These are phyloP conservation scores for Calonectria pteridis DNA, from an alignment of 2,329 filamentous ascomycete species.

Conservation along the genomic window DNA sequence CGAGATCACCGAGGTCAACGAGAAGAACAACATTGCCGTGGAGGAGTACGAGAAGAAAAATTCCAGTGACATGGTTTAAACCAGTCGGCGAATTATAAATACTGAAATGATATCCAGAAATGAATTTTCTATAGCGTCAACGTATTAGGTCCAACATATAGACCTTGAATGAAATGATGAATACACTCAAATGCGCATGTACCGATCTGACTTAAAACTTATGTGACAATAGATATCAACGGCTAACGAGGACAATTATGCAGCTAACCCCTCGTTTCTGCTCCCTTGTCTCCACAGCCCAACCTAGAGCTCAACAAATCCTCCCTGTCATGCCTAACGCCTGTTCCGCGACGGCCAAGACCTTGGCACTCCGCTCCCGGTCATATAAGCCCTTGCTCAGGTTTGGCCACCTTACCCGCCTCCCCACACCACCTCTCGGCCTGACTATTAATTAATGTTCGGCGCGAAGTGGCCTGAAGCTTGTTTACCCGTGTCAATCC, in stretches of 20 bases:
- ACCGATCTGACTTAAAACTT: background rate
- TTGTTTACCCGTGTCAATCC: background rate
- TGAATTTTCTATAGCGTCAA: background rate
- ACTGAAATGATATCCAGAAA: background rate
- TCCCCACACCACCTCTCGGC: background rate
- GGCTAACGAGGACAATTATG: background rate
- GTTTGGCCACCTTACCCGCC: background rate
- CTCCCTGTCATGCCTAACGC: background rate
- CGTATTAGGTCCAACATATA: background rate
- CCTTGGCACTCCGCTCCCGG: background rate
- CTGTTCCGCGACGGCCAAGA: background rate
- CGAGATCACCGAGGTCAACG: slow-evolving; percentile 19
- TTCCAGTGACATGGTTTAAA: slow-evolving; percentile 28
- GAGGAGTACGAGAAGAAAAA: slow-evolving; percentile 39
- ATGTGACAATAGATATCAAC: background rate
- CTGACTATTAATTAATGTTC: background rate
- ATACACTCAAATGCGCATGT: background rate
- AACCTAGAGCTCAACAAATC: background rate
- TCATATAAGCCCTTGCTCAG: background rate
- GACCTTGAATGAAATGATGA: background rate
- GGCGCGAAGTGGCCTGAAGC: background rate
- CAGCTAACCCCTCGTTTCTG: background rate
- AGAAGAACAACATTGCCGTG: slow-evolving; percentile 29
- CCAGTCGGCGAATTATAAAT: background rate
- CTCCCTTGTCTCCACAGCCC: background rate